phyloP scores from a whole-genome alignment of 2,329 filamentous ascomycete species.

The Graphilbum fragrans region DNA sequence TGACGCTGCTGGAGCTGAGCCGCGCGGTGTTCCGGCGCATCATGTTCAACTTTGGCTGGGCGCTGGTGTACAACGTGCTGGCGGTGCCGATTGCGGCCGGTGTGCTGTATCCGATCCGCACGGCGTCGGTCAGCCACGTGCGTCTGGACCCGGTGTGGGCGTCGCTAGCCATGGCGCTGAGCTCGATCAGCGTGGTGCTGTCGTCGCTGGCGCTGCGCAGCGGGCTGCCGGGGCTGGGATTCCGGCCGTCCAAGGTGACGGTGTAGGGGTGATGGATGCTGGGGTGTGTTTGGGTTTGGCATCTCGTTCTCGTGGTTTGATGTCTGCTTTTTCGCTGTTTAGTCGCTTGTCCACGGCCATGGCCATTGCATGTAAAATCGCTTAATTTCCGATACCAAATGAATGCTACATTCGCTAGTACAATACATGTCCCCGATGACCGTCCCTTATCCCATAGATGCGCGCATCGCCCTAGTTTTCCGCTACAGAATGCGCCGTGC shows the following conservation, averaged over 20 bases:
- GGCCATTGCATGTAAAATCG: no score
- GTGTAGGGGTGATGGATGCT: background rate
- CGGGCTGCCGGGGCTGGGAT: constrained; percentile 29
- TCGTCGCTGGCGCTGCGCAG: constrained; percentile 65
- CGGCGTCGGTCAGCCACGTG: constrained; percentile 39
- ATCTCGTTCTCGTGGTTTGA: background rate
- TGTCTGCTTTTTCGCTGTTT: no score
- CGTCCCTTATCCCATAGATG: no score
- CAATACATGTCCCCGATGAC: no score
- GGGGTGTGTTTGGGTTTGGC: background rate
- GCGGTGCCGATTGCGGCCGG: constrained; percentile 75
- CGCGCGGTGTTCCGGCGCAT: constrained; percentile 63
- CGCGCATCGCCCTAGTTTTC: no score
- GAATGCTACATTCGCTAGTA: no score
- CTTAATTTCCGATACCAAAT: no score
- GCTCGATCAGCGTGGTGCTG: constrained; percentile 76
- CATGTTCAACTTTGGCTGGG: constrained; percentile 79
- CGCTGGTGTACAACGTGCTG: constrained; percentile 66
- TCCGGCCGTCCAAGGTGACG: constrained; percentile 18
- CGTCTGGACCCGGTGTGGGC: constrained; percentile 74
- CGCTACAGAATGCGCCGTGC: constrained; percentile 1
- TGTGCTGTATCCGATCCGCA: constrained; percentile 51
- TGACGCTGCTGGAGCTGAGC: constrained; percentile 63
- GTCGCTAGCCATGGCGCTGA: constrained; percentile 81
- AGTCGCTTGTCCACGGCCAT: no score